Base-by-base conservation (phyloP, 1,139 yeast species). In the Blastobotrys capitulatus region DNA sequence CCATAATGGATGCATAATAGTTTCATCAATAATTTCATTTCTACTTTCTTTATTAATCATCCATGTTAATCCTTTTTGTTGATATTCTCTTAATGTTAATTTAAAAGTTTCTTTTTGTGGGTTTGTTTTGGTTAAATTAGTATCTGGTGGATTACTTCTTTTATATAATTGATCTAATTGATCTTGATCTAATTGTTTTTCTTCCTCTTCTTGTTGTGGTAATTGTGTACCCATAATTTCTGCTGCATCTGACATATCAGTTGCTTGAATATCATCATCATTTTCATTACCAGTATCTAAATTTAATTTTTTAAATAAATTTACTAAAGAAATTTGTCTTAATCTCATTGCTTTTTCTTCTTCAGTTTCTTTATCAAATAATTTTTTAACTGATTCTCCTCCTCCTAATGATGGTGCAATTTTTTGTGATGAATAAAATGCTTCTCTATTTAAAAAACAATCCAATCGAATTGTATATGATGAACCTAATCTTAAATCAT, bases 1-100 rank as follows among this genome's bases (percentile, higher is more conserved):
- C 97, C 97, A 92, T 29, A 92, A 67, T 0, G 97, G 98, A 61
- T 89, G 87, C 72, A 86, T 76, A 26, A 80, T 71, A 4, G 57
- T 59, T 6, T 58, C 55, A 2, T 63, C 65, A 1, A 60, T 64
- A 2, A 50, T 73, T 15, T n/a, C 44, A 15, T 25, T 41, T 7
- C 7, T 31, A 34, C 74, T 68, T 55, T 82, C 76, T 53, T 66
- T 61, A 15, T 60, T 76, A 9, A 86, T 66, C 89, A 87, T 82
- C 96, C 96, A 87, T 2, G 88, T 78, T 27, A 87, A 67, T 0
- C 95, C 95, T 56, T 83, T 86, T 54, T 77, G 79, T 65, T 89
- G 97, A 62, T 89, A 89, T 1, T 78, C 76, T 49, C 95, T 70
- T 47, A 89, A 68, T 1, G 69, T 68, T 50, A 87, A 57, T 7